These are phyloP conservation scores for Juglanconis sp. DNA, from an alignment of 2,329 filamentous ascomycete genomes.

Conservation along the genomic window DNA sequence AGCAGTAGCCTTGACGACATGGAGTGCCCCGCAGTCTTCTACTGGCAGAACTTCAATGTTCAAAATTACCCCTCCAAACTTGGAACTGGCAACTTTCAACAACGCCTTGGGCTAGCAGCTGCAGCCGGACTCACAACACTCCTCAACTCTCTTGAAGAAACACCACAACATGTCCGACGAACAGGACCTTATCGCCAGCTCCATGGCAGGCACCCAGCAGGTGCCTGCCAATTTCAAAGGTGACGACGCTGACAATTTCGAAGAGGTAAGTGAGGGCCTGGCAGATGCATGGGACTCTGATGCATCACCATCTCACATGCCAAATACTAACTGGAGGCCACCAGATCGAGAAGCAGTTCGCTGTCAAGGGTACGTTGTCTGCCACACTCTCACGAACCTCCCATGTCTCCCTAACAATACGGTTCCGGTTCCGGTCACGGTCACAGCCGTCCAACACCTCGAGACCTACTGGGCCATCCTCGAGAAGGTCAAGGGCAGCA, in stretches of 20 bases:
- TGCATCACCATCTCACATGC: neutral
- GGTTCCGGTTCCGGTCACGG: neutral
- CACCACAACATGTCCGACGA: conserved; percentile 6
- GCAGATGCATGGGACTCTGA: neutral
- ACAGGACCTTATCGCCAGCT: conserved; percentile 9
- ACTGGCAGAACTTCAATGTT: neutral
- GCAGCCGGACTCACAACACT: neutral
- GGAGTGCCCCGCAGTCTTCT: neutral
- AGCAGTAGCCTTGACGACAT: neutral
- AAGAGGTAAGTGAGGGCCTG: conserved; percentile 46
- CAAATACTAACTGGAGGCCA: neutral
- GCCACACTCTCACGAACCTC: neutral
- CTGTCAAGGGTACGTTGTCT: conserved; percentile 72
- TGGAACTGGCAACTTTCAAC: neutral
- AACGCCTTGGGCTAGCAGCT: neutral
- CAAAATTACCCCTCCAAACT: conserved; percentile 8
- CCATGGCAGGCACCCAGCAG: conserved; percentile 25
- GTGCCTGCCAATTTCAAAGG: conserved; percentile 58
- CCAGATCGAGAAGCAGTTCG: conserved; percentile 98
- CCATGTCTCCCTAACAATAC: conserved; percentile 15
- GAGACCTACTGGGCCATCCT: conserved; percentile 96
- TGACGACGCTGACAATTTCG: conserved; percentile 52
- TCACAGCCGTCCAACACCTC: conserved; percentile 83
- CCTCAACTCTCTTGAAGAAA: neutral
- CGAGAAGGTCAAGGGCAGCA: conserved; percentile 84